Evolutionary conservation across 345 rosid genomes (phyloP).

Genomic region (Lepidium africanum): DNA sequence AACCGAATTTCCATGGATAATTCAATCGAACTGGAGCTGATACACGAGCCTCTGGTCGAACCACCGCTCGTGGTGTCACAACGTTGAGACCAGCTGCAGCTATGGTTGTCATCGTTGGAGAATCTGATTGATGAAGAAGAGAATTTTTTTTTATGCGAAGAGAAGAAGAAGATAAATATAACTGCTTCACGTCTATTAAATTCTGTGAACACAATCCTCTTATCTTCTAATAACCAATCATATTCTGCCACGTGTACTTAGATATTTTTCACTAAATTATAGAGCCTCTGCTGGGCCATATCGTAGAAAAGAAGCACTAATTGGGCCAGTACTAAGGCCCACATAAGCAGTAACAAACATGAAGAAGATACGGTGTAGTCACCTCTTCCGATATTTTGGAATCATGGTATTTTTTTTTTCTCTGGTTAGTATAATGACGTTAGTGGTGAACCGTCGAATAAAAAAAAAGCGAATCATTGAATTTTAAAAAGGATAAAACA

Average conservation of each 20-base stretch:
- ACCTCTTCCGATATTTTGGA: not conserved
- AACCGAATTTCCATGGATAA: conserved; percentile 42
- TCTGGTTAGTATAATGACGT: not conserved
- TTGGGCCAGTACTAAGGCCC: conserved; percentile 10
- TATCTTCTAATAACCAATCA: conserved; percentile 44
- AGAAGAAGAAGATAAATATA: conserved; percentile 10
- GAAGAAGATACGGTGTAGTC: not conserved
- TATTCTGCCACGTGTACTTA: conserved; percentile 32
- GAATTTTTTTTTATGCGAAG: not conserved
- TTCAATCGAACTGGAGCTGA: conserved; percentile 21
- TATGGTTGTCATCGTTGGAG: conserved; percentile 46
- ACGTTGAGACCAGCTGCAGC: conserved; percentile 37
- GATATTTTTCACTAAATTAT: not conserved
- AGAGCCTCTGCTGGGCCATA: not conserved
- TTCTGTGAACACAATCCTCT: conserved; percentile 45
- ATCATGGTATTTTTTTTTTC: not conserved
- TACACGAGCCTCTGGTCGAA: conserved; percentile 26
- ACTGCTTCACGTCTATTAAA: not conserved
- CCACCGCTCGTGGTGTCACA: conserved; percentile 35
- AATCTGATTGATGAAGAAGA: not conserved
- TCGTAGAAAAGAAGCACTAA: not conserved
- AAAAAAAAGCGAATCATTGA: not conserved
- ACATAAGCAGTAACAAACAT: not conserved
- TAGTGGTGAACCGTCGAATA: conserved; percentile 10
- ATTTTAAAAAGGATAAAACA: conserved; percentile 3